phyloP scores from a whole-genome alignment of 2,329 filamentous ascomycete species.

The Coniochaeta ligniaria region DNA sequence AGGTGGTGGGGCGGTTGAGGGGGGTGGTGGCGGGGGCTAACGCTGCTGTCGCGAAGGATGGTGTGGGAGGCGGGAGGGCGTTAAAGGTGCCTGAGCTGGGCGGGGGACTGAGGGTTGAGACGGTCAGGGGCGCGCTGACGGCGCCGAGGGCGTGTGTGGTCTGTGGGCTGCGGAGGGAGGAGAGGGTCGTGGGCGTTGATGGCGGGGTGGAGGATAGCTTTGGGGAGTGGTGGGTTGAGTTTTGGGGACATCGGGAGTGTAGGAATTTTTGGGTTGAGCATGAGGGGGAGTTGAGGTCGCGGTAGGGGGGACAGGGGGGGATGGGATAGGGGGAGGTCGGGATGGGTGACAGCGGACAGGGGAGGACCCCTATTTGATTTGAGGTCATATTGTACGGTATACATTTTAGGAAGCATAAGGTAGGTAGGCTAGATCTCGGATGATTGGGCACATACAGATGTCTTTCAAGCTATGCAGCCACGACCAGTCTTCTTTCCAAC shows the following conservation, averaged over 20 bases:
- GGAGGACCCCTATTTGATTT: too few relatives aligned
- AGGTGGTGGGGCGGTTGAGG: constrained; percentile 67
- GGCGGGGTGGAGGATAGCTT: constrained; percentile 79
- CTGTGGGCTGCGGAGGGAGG: constrained; percentile 83
- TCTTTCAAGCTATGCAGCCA: too few relatives aligned
- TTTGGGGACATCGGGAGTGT: constrained; percentile 77
- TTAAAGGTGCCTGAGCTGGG: constrained; percentile 62
- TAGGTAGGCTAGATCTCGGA: too few relatives aligned
- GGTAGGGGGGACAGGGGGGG: constrained; percentile 29
- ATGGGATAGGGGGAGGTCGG: too few relatives aligned
- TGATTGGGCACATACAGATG: too few relatives aligned
- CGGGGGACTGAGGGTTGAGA: constrained; percentile 61
- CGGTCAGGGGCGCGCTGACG: constrained; percentile 65
- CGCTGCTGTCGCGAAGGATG: constrained; percentile 22
- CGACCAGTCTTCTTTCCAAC: too few relatives aligned
- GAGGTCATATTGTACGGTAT: too few relatives aligned
- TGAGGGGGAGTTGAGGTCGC: constrained; percentile 60
- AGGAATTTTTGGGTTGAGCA: constrained; percentile 80
- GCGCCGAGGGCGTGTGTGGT: constrained; percentile 72
- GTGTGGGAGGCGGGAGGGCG: constrained; percentile 15
- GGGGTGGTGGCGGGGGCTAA: constrained; percentile 64
- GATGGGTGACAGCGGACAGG: too few relatives aligned
- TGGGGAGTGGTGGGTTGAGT: constrained; percentile 93
- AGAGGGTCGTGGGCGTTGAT: constrained; percentile 71
- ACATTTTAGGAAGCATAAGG: too few relatives aligned